phyloP scores from a whole-genome alignment of 2,329 filamentous ascomycete species.

The Pseudogymnoascus sp. region DNA sequence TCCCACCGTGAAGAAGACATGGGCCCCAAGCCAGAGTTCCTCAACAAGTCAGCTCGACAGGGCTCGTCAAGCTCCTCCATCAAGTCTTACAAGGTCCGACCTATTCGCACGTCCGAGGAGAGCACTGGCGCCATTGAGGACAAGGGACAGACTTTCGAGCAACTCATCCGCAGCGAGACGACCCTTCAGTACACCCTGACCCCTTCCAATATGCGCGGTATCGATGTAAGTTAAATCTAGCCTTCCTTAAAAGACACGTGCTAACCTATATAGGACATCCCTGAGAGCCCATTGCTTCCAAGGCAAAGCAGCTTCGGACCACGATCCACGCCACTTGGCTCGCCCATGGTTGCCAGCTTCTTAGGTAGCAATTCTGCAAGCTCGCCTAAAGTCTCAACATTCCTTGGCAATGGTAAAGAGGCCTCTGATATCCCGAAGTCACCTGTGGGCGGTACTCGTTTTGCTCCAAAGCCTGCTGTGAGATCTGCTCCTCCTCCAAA shows the following conservation, averaged over 20 bases:
- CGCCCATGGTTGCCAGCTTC: neutral
- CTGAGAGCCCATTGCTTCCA: neutral
- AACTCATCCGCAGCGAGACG: slow-evolving; percentile 73
- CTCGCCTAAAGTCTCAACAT: neutral
- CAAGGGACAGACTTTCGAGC: slow-evolving; percentile 64
- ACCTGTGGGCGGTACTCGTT: neutral
- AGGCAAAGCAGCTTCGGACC: neutral
- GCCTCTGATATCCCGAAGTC: neutral
- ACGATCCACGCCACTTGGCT: slow-evolving; percentile 3
- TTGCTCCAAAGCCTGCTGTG: slow-evolving; percentile 12
- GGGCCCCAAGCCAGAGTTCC: neutral
- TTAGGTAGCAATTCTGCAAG: neutral
- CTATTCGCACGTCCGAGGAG: slow-evolving; percentile 53
- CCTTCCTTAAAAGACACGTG: neutral
- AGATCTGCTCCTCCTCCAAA: slow-evolving; percentile 14
- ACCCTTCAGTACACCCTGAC: slow-evolving; percentile 79
- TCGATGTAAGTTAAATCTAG: slow-evolving; percentile 51
- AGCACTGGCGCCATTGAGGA: slow-evolving; percentile 41
- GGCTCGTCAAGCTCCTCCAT: slow-evolving; percentile 42
- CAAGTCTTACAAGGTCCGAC: slow-evolving; percentile 39
- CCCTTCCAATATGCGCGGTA: slow-evolving; percentile 69
- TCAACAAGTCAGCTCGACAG: slow-evolving; percentile 28
- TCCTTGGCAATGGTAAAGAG: neutral
- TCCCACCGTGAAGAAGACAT: neutral
- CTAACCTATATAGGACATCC: slow-evolving; percentile 4